phyloP scores from a whole-genome alignment of 108 stramenopile species.

The Stephanodiscus triporus region DNA sequence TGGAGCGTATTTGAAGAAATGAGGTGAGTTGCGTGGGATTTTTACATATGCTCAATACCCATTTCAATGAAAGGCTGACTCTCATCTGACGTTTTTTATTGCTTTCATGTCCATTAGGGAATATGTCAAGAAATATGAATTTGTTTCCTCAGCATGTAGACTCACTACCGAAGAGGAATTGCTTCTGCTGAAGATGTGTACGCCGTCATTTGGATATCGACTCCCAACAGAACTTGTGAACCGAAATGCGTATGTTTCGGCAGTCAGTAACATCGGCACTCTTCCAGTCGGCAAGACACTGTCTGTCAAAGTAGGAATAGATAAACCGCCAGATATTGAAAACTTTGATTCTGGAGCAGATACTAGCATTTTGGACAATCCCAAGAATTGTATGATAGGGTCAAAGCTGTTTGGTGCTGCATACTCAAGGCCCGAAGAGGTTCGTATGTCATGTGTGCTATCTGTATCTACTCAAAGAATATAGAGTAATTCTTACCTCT shows the following conservation, averaged over 20 bases:
- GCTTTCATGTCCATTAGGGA: constrained; percentile 23
- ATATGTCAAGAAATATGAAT: constrained; percentile 87
- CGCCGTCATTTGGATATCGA: constrained; percentile 64
- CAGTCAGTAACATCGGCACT: constrained; percentile 78
- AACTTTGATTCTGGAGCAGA: constrained; percentile 88
- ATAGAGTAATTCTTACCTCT: background rate
- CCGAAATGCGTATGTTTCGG: constrained; percentile 84
- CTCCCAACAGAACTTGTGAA: constrained; percentile 77
- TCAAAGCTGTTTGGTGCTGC: constrained; percentile 91
- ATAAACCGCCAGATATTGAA: constrained; percentile 77
- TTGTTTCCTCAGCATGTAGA: constrained; percentile 89
- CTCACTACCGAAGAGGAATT: constrained; percentile 91
- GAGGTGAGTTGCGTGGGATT: constrained; percentile 31
- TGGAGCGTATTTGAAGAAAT: constrained; percentile 91
- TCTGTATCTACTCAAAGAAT: background rate
- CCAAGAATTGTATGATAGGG: constrained; percentile 83
- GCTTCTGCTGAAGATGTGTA: constrained; percentile 85
- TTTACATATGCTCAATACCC: background rate
- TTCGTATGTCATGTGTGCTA: constrained; percentile 25
- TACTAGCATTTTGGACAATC: constrained; percentile 83
- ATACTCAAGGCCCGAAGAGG: constrained; percentile 85
- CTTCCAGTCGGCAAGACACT: constrained; percentile 80
- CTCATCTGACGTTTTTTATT: background rate
- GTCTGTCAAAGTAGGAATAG: constrained; percentile 77
- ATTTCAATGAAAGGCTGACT: background rate